Percentiles rank a stretch among this genome's conserved stretches.
Evolutionary conservation across 768 basidiomycete genomes (phyloP).

Genomic region (Tulasnella sp.): DNA sequence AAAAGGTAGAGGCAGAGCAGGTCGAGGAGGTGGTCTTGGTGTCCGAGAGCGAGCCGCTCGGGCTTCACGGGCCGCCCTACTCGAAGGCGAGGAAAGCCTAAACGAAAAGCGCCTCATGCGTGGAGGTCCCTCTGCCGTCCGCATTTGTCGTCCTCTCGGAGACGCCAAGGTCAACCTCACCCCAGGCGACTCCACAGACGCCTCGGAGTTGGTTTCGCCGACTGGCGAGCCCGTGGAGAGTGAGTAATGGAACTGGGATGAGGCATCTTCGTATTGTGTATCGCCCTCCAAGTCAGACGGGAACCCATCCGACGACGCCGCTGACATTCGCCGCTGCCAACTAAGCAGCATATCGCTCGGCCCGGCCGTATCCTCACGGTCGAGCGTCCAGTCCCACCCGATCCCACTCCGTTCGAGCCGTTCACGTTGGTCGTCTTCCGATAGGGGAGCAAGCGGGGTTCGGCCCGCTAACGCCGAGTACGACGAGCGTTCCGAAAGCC

Average conservation of each 20-base stretch:
- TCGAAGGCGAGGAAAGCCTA: neutral
- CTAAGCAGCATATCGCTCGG: conserved; percentile 1
- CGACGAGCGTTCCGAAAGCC: neutral
- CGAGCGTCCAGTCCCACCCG: conserved; percentile 10
- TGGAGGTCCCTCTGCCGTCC: neutral
- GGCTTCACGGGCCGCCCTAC: neutral
- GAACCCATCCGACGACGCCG: neutral
- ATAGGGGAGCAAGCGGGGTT: neutral
- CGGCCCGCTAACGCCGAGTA: neutral
- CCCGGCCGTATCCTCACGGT: neutral
- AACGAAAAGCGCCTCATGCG: neutral
- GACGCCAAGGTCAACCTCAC: too few relatives aligned
- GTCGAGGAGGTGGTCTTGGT: neutral
- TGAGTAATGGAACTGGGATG: neutral
- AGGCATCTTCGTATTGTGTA: conserved; percentile 2
- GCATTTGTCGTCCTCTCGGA: neutral
- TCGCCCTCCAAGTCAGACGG: neutral
- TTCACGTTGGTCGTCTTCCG: neutral
- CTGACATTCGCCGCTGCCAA: neutral
- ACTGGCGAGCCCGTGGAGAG: neutral
- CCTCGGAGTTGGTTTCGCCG: neutral
- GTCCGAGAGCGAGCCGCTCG: neutral
- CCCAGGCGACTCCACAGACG: too few relatives aligned
- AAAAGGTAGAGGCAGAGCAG: neutral
- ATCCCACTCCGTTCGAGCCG: neutral